Evolutionary conservation across 331 rosid genomes (phyloP).

Genomic region (Cydonia oblonga): DNA sequence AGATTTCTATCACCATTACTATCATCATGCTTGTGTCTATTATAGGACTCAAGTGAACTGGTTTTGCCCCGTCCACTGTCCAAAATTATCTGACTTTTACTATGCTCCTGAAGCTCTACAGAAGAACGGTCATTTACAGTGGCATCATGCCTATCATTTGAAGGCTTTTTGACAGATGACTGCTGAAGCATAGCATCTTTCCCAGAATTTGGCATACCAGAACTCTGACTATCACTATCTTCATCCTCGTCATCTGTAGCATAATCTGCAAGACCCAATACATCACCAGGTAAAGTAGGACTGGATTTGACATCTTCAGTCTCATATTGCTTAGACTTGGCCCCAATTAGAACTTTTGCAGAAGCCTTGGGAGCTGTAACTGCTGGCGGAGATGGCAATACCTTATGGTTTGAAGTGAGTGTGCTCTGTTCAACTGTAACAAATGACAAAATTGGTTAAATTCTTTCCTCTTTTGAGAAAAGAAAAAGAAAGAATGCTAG

Average conservation of each 20-base stretch:
- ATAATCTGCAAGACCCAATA: constrained; percentile 92
- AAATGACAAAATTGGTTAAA: neutral
- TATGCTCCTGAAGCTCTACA: constrained; percentile 22
- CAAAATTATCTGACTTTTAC: constrained; percentile 21
- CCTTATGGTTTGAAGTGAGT: constrained; percentile 41
- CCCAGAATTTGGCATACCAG: constrained; percentile 33
- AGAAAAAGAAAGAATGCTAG: neutral
- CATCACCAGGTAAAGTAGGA: constrained; percentile 66
- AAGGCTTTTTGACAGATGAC: constrained; percentile 19
- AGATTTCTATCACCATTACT: constrained; percentile 28
- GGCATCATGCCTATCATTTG: constrained; percentile 20
- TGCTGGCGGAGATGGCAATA: constrained; percentile 32
- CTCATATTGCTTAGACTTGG: constrained; percentile 46
- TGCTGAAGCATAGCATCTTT: constrained; percentile 22
- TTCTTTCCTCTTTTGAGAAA: neutral
- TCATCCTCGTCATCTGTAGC: constrained; percentile 75
- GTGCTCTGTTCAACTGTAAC: constrained; percentile 34
- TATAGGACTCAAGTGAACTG: constrained; percentile 21
- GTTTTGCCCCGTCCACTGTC: constrained; percentile 27
- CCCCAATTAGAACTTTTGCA: constrained; percentile 56
- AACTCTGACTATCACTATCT: constrained; percentile 50
- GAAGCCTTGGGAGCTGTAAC: constrained; percentile 45
- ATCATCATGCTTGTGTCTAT: constrained; percentile 24
- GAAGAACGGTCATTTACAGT: constrained; percentile 31
- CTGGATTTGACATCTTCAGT: constrained; percentile 39